Evolutionary conservation across 352 stramenopile species (phyloP).

Genomic region (Phytophthora tubulina): DNA sequence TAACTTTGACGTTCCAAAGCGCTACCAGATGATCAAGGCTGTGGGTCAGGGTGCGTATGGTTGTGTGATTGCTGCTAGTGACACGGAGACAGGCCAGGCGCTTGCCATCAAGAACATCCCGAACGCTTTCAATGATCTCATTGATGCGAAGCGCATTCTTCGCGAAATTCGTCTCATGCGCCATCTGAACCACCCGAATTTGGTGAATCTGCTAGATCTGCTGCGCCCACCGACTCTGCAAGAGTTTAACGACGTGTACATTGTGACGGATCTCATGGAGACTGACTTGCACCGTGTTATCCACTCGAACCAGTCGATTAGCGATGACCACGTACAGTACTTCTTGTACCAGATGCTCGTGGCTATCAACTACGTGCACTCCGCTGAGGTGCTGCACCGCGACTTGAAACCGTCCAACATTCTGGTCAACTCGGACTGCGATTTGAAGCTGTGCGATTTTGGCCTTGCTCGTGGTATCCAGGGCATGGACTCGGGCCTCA

Average conservation of each 20-base stretch:
- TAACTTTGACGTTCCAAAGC: constrained; percentile 85
- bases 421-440: constrained; percentile 84
- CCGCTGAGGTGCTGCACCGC: constrained; percentile 78
- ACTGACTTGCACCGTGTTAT: constrained; percentile 83
- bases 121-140: constrained; percentile 92
- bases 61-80: constrained; percentile 90
- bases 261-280: constrained; percentile 85
- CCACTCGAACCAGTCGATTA: constrained; percentile 86
- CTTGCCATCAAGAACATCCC: constrained; percentile 98
- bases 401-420: constrained; percentile 87
- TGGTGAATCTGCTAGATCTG: constrained; percentile 86
- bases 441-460: constrained; percentile 87
- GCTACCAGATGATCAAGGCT: constrained; percentile 91
- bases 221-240: constrained; percentile 81
- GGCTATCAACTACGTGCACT: constrained; percentile 84
- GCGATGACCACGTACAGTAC: constrained; percentile 82
- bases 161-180: constrained; percentile 91
- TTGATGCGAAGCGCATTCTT: constrained; percentile 90
- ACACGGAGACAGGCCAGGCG: constrained; percentile 87
- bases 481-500: constrained; percentile 81
- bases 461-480: constrained; percentile 79
- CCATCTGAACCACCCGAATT: constrained; percentile 85
- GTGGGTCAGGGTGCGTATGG: constrained; percentile 93
- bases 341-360: constrained; percentile 87
- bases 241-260: constrained; percentile 92